phyloP scores from a whole-genome alignment of 2,329 filamentous ascomycete genomes.

The Aspergillus versicolor region DNA sequence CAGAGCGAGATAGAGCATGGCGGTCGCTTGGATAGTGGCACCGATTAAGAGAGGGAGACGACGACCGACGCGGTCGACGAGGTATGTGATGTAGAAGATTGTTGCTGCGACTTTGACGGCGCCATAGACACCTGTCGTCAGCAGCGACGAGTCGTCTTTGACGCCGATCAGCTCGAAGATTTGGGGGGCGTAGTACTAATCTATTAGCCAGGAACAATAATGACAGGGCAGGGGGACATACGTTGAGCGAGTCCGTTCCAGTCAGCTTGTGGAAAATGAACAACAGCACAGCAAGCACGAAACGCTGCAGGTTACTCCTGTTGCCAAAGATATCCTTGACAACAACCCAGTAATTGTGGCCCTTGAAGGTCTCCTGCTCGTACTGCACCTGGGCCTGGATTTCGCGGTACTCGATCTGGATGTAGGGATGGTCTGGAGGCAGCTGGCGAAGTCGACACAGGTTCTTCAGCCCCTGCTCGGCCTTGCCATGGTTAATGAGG shows the following conservation, averaged over 20 bases:
- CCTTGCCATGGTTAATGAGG: constrained; percentile 5
- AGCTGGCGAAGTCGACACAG: constrained; percentile 1
- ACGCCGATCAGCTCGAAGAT: constrained; percentile 7
- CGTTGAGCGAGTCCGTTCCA: constrained; percentile 4
- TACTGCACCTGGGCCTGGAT: constrained; percentile 36
- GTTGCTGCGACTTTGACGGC: constrained; percentile 7
- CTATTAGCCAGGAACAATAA: neutral
- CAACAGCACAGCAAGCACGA: constrained; percentile 4
- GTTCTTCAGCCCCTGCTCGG: constrained; percentile 4
- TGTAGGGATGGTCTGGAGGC: constrained; percentile 30
- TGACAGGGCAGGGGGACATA: neutral
- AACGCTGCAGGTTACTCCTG: constrained; percentile 3
- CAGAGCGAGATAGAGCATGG: constrained; percentile 5
- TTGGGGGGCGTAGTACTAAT: constrained; percentile 6
- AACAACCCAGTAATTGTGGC: constrained; percentile 36
- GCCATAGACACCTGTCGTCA: constrained; percentile 5
- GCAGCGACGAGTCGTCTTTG: neutral
- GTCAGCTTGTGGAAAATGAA: constrained; percentile 9
- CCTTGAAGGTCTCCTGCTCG: constrained; percentile 27
- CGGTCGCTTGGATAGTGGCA: neutral
- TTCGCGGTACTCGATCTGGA: constrained; percentile 41
- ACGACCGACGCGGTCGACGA: constrained; percentile 4
- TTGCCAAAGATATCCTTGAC: constrained; percentile 7
- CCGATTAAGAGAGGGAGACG: neutral
- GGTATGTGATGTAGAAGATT: constrained; percentile 3